Evolutionary conservation across 306 rosid species (phyloP).

Genomic region (Sesbania bispinosa): DNA sequence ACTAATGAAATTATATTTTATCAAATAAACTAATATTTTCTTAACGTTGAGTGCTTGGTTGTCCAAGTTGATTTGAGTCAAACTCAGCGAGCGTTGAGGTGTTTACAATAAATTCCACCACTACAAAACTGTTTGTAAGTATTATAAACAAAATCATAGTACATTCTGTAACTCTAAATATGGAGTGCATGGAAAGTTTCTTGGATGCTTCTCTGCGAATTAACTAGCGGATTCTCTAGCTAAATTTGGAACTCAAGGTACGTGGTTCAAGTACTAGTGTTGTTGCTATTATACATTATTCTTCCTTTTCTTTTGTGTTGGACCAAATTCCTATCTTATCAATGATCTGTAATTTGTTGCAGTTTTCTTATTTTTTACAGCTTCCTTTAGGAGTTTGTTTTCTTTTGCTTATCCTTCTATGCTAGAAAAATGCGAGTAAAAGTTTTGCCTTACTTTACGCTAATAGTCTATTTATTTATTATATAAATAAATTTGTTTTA

Average conservation of each 20-base stretch:
- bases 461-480: no score
- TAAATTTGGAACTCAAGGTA: conserved; percentile 1
- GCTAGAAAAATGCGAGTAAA: not conserved
- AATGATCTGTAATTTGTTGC: no score
- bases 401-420: not conserved
- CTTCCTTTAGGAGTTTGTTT: no score
- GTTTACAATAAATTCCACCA: conserved; percentile 6
- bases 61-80: conserved; percentile 3
- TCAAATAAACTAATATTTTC: no score
- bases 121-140: not conserved
- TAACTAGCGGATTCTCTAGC: conserved; percentile 11
- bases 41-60: no score
- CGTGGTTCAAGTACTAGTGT: not conserved
- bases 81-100: not conserved
- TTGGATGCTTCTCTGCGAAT: conserved; percentile 12
- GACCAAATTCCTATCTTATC: not conserved
- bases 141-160: not conserved
- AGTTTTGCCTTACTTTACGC: no score
- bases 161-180: not conserved
- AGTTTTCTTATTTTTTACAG: not conserved
- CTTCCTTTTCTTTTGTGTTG: not conserved
- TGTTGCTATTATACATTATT: not conserved
- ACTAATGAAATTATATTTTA: no score
- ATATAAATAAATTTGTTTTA: no score
- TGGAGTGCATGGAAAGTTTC: conserved; percentile 22